Base-by-base conservation (phyloP, 116 monocot genomes). In the Zostera marina region DNA sequence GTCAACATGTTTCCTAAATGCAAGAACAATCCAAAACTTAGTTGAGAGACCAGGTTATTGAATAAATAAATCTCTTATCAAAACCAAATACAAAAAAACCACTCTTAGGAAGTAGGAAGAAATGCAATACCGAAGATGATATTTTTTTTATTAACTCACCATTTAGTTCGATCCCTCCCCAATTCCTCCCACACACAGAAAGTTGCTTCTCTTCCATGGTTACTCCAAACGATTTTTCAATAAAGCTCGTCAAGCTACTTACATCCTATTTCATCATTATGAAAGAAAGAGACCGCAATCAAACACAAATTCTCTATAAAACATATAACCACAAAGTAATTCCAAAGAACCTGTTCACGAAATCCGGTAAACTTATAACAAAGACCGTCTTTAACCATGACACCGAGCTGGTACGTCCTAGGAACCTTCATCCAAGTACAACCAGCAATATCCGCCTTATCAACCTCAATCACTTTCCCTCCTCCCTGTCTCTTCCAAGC, bases 401-500 rank as follows among this genome's bases (percentile, higher is more conserved):
- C 79, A 15, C 88, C 89, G 14, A 96, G 72, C 67, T 98, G 89
- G 63, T 80, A 83, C 11, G 82, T 62, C 59, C 90, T 75, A 3
- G 96, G 96, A 41, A 98, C 68, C 72, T 86, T 89, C 89, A 89
- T 85, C 98, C 98, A 98, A 8, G 83, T 75, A 22, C 90, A 62
- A 21, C 78, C 60, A 14, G 57, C 58, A 54, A 98, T 74, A 73
- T 98, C 98, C 21, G 69, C 55, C 70, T 86, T 98, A 24, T 75
- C 76, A 7, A 90, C 55, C 41, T 85, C 85, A 21, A 98, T 70
- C 20, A 76, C 66, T 76, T 98, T 98, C 53, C 96, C 96, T 22
- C 98, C 98, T 9, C 86, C 98, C 44, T 74, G 81, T 70, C 81
- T 89, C 73, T 69, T 89, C 98, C 98, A 98, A 72, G 80, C 78